A percentile compares a stretch with the other conserved stretches of the same genome.
These are phyloP conservation scores for Fistulifera pelliculosa DNA, from an alignment of 108 stramenopile genomes.

Conservation along the genomic window DNA sequence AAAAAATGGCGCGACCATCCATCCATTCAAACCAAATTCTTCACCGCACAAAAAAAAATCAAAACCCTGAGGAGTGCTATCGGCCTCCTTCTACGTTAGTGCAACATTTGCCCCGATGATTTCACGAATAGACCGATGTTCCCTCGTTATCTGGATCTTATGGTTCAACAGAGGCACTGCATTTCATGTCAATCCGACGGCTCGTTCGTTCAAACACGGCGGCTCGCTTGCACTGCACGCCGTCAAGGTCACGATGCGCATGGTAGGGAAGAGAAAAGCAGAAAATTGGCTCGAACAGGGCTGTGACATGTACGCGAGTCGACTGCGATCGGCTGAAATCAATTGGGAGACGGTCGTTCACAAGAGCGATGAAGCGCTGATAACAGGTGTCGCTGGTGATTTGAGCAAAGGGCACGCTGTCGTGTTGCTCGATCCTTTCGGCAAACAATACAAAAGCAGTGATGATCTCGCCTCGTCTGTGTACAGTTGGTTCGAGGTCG, in stretches of 20 bases:
- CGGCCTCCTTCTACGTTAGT: too few species aligned
- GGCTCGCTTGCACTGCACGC: constrained; percentile 6
- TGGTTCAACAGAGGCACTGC: too few species aligned
- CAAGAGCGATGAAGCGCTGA: constrained; percentile 81
- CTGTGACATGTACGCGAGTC: constrained; percentile 60
- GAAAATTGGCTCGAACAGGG: constrained; percentile 68
- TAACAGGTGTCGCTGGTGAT: constrained; percentile 47
- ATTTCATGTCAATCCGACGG: too few species aligned
- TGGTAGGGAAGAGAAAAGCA: constrained; percentile 70
- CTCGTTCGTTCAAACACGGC: background rate
- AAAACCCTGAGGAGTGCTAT: too few species aligned
- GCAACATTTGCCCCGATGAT: too few species aligned
- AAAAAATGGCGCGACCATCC: too few species aligned
- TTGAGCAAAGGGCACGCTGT: constrained; percentile 51
- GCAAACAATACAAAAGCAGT: constrained; percentile 50
- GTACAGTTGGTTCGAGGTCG: constrained; percentile 79
- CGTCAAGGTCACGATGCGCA: constrained; percentile 69
- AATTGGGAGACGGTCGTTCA: constrained; percentile 78
- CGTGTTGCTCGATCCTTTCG: constrained; percentile 60
- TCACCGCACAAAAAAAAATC: too few species aligned
- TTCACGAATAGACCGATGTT: too few species aligned
- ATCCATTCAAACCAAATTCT: too few species aligned
- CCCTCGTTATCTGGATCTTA: too few species aligned
- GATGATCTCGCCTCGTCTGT: constrained; percentile 62
- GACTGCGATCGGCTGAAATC: constrained; percentile 48